A percentile compares a stretch with the other conserved stretches of the same genome.
Conservation (phyloP, 306 rosid species). For the Fragaria iinumae region DNA sequence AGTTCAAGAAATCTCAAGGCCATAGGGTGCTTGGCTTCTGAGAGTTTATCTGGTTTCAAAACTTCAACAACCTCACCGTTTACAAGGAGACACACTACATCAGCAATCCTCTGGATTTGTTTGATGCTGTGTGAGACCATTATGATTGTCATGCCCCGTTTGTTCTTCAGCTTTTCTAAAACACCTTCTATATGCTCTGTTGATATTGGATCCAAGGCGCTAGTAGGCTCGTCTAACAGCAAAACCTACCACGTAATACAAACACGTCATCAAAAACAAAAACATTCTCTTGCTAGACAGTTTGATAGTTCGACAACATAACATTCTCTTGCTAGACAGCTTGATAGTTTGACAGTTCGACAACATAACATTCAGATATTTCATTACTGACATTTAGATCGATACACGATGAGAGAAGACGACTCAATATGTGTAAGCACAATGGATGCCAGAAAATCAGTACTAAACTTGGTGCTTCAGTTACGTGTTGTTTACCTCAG, state of each 20-base stretch:
- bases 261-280: background rate
- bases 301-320: background rate
- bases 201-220: slow-evolving; percentile 91
- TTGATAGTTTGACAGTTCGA: background rate
- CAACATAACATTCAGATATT: background rate
- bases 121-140: slow-evolving; percentile 91
- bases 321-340: background rate
- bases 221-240: slow-evolving; percentile 88
- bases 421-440: background rate
- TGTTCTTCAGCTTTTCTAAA: slow-evolving; percentile 73
- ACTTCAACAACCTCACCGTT: slow-evolving; percentile 79
- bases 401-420: background rate
- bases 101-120: slow-evolving; percentile 86
- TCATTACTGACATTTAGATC: background rate
- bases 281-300: background rate
- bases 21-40: slow-evolving; percentile 83
- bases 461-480: background rate
- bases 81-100: slow-evolving; percentile 77
- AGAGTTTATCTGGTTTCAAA: slow-evolving; percentile 56
- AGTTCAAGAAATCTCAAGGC: slow-evolving; percentile 79
- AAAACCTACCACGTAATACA: slow-evolving; percentile 48
- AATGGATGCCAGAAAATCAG: background rate
- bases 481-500: slow-evolving; percentile 55
- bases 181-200: slow-evolving; percentile 85
- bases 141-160: slow-evolving; percentile 59